Percentiles rank a stretch among this genome's conserved stretches.
Evolutionary conservation across 176 grass and related monocot species (phyloP).

Genomic region (Aechmea fasciata): DNA sequence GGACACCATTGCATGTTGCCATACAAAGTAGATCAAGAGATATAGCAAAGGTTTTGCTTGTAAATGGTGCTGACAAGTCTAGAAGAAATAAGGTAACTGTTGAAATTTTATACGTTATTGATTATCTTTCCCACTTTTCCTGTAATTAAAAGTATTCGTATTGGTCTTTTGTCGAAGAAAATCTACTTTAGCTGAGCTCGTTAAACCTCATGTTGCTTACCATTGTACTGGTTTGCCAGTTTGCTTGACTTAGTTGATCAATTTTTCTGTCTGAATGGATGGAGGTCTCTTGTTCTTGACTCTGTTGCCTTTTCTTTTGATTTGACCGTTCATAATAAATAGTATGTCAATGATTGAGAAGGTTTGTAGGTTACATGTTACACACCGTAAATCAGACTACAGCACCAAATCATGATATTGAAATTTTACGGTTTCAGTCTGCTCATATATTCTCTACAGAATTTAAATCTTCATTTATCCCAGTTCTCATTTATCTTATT

Average conservation of each 20-base stretch:
- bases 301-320: neutral
- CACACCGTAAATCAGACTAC: too few species aligned
- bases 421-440: too few species aligned
- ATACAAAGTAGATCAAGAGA: slow-evolving; percentile 88
- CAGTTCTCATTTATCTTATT: too few species aligned
- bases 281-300: neutral
- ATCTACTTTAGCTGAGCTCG: neutral
- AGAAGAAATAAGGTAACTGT: slow-evolving; percentile 64
- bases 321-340: too few species aligned
- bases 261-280: neutral
- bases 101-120: slow-evolving; percentile 3
- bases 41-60: slow-evolving; percentile 66
- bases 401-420: too few species aligned
- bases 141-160: neutral
- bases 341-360: too few species aligned
- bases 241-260: neutral
- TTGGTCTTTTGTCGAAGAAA: neutral
- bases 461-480: too few species aligned
- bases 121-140: neutral
- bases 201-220: neutral
- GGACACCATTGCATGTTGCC: slow-evolving; percentile 72
- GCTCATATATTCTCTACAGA: too few species aligned
- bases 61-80: slow-evolving; percentile 78
- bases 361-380: too few species aligned
- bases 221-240: neutral